phyloP scores from a whole-genome alignment of 108 stramenopile species.

The Cylindrotheca closterium region DNA sequence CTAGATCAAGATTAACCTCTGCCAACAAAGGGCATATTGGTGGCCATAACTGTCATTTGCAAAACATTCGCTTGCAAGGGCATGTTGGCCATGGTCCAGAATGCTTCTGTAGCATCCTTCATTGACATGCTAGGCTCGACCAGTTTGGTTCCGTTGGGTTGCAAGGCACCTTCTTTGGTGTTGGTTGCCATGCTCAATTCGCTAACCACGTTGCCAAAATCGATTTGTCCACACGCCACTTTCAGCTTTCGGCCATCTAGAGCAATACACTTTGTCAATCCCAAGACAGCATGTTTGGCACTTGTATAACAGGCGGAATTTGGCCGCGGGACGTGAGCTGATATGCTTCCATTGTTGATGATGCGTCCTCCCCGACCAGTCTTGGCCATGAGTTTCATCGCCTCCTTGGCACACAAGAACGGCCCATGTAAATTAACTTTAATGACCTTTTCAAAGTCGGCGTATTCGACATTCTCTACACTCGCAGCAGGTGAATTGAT shows the following conservation, averaged over 20 bases:
- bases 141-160: constrained; percentile 56
- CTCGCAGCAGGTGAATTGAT: constrained; percentile 48
- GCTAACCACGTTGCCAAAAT: constrained; percentile 73
- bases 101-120: constrained; percentile 69
- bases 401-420: constrained; percentile 67
- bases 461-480: constrained; percentile 37
- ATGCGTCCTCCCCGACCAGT: constrained; percentile 66
- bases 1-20: constrained; percentile 47
- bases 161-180: constrained; percentile 45
- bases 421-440: constrained; percentile 70
- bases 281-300: constrained; percentile 72
- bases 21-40: constrained; percentile 71
- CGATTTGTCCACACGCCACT: constrained; percentile 65
- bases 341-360: constrained; percentile 81
- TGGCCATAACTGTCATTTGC: constrained; percentile 77
- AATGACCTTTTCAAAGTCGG: constrained; percentile 49
- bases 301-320: constrained; percentile 72
- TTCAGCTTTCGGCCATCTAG: constrained; percentile 64
- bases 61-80: constrained; percentile 64
- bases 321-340: constrained; percentile 64
- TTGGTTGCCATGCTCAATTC: constrained; percentile 28
- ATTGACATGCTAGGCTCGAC: constrained; percentile 49
- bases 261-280: constrained; percentile 66
- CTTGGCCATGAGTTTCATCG: constrained; percentile 63
- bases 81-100: constrained; percentile 74